Base-by-base conservation (phyloP, 345 rosid species). In the Cardiospermum halicacabum region DNA sequence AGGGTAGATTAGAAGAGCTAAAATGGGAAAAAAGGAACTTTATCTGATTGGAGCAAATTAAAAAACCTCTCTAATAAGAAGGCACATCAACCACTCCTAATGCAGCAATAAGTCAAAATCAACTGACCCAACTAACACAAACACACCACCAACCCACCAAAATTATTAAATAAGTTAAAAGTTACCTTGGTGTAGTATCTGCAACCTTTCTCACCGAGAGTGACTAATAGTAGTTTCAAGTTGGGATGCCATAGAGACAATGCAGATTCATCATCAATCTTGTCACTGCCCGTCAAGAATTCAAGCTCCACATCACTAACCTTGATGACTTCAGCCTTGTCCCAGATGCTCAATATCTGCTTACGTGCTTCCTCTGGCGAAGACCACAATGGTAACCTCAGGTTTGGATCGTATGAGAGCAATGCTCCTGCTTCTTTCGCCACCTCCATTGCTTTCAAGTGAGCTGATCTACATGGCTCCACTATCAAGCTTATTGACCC, bases 381-480 rank as follows among this genome's bases (percentile, higher is more conserved):
- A 0, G 97, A 94, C 99, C 99, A 95, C 70, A 95, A 48, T 5
- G 97, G 96, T n/a, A 95, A 79, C 60, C 99, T 78, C 49, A 95
- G 78, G 73, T 95, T 95, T 1, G 99, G 99, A 68, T 95, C 99
- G 32, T 91, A 95, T 1, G 99, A 95, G 1, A 95, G 92, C 61
- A 95, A 71, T 2, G 96, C 97, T 13, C 97, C 99, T 0, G 96
- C 88, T 2, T 89, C 82, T 62, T 81, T 91, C 13, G 99, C 99
- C 65, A 74, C 99, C 63, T 85, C 81, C 96, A 95, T 95, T 25
- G 99, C 99, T 72, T 83, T 84, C 18, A 91, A 21, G 31, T 95
- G 99, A 0, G 97, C 99, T 3, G 96, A 89, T 74, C 99, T 56
- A 75, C 99, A 95, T 68, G 99, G 99, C 87, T 95, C 97, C 73